These are phyloP conservation scores for Penicillium malachiteum DNA, from an alignment of 495 filamentous ascomycete genomes.

Conservation along the genomic window DNA sequence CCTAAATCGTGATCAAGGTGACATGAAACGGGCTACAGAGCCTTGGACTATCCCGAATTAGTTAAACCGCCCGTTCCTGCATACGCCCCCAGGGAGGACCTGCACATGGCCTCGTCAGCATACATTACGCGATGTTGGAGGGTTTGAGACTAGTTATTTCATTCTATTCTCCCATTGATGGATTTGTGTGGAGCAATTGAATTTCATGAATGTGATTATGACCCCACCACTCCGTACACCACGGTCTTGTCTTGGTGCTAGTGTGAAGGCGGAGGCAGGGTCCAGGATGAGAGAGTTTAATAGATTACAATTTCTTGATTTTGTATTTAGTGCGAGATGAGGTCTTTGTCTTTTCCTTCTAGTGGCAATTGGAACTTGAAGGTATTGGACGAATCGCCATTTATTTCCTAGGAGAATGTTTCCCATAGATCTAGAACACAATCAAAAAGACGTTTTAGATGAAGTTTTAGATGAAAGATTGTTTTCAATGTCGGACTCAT, in stretches of 20 bases:
- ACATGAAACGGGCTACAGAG: background rate
- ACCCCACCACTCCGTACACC: background rate
- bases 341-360: no score
- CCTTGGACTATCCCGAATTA: background rate
- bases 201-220: background rate
- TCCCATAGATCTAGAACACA: no score
- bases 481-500: no score
- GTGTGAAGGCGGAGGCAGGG: background rate
- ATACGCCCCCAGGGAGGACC: background rate
- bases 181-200: background rate
- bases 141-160: no score
- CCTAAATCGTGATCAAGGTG: background rate
- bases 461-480: no score
- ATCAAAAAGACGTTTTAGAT: no score
- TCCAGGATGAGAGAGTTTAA: background rate
- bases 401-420: no score
- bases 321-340: no score
- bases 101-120: background rate
- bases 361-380: no score
- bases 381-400: no score
- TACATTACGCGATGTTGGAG: background rate
- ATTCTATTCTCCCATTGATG: background rate
- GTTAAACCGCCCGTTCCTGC: constrained; percentile 4
- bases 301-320: background rate
- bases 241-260: background rate